These are phyloP conservation scores for Colletotrichum cereale DNA, from an alignment of 2,329 filamentous ascomycete species.

Conservation along the genomic window DNA sequence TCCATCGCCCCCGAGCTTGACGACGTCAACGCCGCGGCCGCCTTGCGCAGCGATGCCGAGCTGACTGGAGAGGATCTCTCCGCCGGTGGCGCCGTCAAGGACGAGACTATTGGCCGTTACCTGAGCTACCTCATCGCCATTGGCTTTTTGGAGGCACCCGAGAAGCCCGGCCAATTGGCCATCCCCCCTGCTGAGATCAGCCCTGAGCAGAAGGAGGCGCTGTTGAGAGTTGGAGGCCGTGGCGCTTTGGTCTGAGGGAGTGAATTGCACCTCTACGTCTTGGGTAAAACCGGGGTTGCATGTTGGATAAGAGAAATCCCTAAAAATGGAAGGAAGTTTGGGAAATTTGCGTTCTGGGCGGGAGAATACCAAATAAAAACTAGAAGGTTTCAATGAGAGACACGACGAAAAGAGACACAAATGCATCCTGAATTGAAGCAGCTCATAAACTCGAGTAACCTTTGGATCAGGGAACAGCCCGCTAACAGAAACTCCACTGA, in stretches of 20 bases:
- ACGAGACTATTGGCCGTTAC: slow-evolving; percentile 70
- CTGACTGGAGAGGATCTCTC: slow-evolving; percentile 63
- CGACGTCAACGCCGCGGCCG: slow-evolving; percentile 72
- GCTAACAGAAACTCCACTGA: slow-evolving; percentile 10
- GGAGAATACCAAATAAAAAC: background rate
- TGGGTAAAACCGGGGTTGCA: background rate
- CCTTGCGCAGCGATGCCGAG: slow-evolving; percentile 66
- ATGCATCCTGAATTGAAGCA: background rate
- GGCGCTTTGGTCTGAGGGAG: slow-evolving; percentile 17
- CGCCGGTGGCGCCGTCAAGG: slow-evolving; percentile 65
- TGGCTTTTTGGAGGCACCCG: slow-evolving; percentile 67
- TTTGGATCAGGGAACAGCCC: background rate
- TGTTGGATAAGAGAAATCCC: background rate
- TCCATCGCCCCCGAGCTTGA: slow-evolving; percentile 81
- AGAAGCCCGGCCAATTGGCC: slow-evolving; percentile 46
- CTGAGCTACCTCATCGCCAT: slow-evolving; percentile 69
- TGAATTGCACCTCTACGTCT: background rate
- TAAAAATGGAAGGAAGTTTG: background rate
- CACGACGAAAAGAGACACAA: background rate
- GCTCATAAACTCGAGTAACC: background rate
- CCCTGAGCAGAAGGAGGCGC: slow-evolving; percentile 35
- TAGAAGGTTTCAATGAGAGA: background rate
- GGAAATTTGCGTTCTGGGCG: background rate
- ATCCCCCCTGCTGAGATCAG: slow-evolving; percentile 61
- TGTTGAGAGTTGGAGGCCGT: slow-evolving; percentile 20